Conservation (phyloP, 192 early-diverging fungal genomes). For the Linnemannia zychae region DNA sequence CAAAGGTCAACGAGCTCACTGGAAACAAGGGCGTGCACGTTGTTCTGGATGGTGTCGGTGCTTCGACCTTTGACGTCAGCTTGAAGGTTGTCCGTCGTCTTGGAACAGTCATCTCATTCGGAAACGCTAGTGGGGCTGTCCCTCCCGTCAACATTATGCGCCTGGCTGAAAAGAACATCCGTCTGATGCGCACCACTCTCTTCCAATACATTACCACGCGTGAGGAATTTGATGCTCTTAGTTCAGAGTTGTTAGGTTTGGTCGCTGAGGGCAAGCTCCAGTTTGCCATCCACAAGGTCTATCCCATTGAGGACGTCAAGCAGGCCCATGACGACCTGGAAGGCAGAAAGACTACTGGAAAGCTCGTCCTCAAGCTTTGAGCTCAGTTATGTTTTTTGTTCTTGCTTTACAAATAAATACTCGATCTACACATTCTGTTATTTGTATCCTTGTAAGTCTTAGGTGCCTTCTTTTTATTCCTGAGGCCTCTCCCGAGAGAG, state of each 20-base stretch:
- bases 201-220: conserved; percentile 77
- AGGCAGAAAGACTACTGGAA: conserved; percentile 78
- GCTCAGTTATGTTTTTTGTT: no score
- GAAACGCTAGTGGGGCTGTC: conserved; percentile 88
- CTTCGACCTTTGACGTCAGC: conserved; percentile 81
- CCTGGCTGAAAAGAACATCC: conserved; percentile 79
- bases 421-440: no score
- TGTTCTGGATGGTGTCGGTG: conserved; percentile 90
- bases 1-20: conserved; percentile 80
- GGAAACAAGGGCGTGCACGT: conserved; percentile 78
- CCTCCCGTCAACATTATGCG: conserved; percentile 69
- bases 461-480: no score
- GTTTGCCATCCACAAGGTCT: conserved; percentile 80
- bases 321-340: conserved; percentile 87
- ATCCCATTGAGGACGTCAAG: conserved; percentile 79
- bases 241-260: conserved; percentile 72
- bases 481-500: no score
- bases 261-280: conserved; percentile 72
- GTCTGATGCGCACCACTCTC: conserved; percentile 79
- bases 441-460: no score
- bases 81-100: conserved; percentile 72
- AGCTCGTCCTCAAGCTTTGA: conserved; percentile 73
- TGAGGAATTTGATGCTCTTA: conserved; percentile 76
- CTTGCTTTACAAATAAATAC: no score
- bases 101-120: conserved; percentile 87